Conservation (phyloP, 2,329 filamentous ascomycete genomes). For the Aphanoascus verrucosus region DNA sequence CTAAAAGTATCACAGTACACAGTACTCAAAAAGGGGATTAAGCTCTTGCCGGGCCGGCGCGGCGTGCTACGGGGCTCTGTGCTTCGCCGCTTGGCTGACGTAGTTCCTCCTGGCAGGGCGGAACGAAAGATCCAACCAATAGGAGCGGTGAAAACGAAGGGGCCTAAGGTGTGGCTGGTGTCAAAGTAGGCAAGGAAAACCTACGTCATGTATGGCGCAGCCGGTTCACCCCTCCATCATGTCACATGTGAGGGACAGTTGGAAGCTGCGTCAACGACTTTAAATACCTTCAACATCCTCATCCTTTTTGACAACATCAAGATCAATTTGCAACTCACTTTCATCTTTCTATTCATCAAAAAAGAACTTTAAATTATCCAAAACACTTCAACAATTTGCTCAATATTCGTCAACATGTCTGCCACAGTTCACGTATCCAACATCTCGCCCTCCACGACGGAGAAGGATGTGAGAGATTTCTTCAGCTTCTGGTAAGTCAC, state of each 20-base stretch:
- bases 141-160: background rate
- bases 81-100: background rate
- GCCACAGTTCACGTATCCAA: slow-evolving; percentile 79
- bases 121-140: background rate
- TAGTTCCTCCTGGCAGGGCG: background rate
- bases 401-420: slow-evolving; percentile 35
- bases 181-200: slow-evolving; percentile 6
- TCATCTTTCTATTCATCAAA: background rate
- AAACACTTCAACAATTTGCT: background rate
- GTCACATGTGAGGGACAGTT: background rate
- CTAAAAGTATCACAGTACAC: too few species aligned
- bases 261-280: background rate
- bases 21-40: too few species aligned
- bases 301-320: too few species aligned
- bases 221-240: slow-evolving; percentile 15
- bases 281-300: background rate
- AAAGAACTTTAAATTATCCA: background rate
- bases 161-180: slow-evolving; percentile 22
- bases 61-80: background rate
- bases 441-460: slow-evolving; percentile 68
- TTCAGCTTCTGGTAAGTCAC: slow-evolving; percentile 78
- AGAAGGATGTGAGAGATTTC: slow-evolving; percentile 90
- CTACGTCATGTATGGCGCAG: slow-evolving; percentile 30
- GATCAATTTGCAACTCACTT: background rate
- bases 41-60: background rate